Evolutionary conservation across 768 basidiomycete genomes (phyloP).

Genomic region (Lactarius sanguifluus): DNA sequence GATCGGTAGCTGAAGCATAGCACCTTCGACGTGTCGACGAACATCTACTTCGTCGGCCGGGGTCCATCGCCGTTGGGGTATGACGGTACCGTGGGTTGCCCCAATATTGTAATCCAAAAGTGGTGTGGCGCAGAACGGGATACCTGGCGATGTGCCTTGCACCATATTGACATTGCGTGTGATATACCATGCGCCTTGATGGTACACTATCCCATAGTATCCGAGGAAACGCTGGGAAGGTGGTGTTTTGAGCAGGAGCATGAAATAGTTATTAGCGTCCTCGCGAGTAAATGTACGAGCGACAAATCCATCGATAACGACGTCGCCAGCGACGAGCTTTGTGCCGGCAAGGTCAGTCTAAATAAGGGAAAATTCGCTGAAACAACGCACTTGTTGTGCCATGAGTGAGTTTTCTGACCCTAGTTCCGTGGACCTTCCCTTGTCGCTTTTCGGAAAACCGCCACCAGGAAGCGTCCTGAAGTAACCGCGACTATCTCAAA

Average conservation of each 20-base stretch:
- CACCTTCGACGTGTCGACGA: not conserved
- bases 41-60: not conserved
- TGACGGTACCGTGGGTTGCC: not conserved
- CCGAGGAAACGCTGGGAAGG: not conserved
- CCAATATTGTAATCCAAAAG: not conserved
- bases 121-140: not conserved
- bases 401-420: no score
- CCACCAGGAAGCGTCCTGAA: no score
- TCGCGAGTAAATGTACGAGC: not conserved
- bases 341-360: no score
- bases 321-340: not conserved
- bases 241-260: slow-evolving; percentile 4
- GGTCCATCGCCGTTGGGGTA: not conserved
- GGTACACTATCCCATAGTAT: not conserved
- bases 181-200: slow-evolving; percentile 10
- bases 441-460: no score
- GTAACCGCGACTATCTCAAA: no score
- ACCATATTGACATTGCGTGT: not conserved
- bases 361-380: no score
- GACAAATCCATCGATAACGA: slow-evolving; percentile 11
- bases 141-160: not conserved
- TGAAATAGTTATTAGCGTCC: slow-evolving; percentile 9
- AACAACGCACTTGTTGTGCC: no score
- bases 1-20: not conserved
- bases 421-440: no score